Base-by-base conservation (phyloP, 208 protist species). In the Wallacemonas sp. region DNA sequence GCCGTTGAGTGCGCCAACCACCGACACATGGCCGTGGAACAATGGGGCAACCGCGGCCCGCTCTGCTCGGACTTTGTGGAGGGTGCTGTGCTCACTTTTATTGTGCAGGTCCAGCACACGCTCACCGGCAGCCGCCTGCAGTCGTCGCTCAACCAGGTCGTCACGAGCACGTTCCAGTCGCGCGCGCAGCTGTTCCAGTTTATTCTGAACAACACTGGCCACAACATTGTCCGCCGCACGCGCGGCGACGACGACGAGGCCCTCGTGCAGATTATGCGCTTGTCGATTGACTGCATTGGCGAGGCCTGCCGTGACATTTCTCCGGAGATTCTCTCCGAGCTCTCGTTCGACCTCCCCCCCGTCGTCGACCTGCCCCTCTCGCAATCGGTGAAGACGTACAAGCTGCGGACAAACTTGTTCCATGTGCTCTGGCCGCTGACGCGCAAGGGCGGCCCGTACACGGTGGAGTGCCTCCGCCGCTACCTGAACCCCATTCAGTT, bases 121-220 rank as follows among this genome's bases (percentile, higher is more conserved):
- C 75, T 95, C n/a, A 76, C 69, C 23, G 74, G 69, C 2, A 70
- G 45, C 25, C 84, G 82, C 23, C 55, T 85, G 57, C 80, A 86
- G 16, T 65, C 79, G 16, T 75, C 62, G 28, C 69, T 93, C 31
- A 76, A 59, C 33, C 57, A 42, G 23, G 71, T 93, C 49, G 72
- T 96, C 4, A 77, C 76, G 23, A 83, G 87, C 66, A 74, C 87
- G 32, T 96, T 96, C 74, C 74, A 85, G 74, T 80, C 69, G 8
- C 74, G 67, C 3, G 61, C 63, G n/a, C 59, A 74, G 50, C 81
- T 96, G 10, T 93, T 96, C 61, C 87, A 93, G 54, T 96, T 96
- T 61, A 77, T 91, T n/a, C 62, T 96, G 25, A 90, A 64, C 67
- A 86, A 84, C 70, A 87, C 70, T 1, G 87, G 87, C 26, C 75